Evolutionary conservation across 768 basidiomycete genomes (phyloP).

Genomic region (Auricularia sp.): DNA sequence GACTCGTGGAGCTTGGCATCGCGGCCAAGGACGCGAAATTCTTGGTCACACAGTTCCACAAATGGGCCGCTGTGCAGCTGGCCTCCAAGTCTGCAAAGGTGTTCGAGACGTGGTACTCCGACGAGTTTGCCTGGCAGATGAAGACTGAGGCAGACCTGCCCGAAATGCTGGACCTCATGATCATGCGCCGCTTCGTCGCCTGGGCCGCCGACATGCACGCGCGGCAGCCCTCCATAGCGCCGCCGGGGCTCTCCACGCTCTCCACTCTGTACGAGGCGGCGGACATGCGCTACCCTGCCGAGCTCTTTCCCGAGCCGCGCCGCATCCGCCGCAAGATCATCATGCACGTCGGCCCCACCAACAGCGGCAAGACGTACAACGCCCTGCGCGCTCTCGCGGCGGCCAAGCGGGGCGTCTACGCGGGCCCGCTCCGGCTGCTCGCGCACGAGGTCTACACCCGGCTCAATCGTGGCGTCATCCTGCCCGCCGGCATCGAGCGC

Average conservation of each 20-base stretch:
- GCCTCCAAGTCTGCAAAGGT: not conserved
- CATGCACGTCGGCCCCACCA: constrained; percentile 96
- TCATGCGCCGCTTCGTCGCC: not conserved
- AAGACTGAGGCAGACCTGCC: not conserved
- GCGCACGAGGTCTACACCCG: constrained; percentile 93
- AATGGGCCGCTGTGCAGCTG: not conserved
- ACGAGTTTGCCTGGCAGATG: not conserved
- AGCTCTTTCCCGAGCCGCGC: constrained; percentile 36
- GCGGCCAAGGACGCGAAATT: not conserved
- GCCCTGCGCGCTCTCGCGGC: constrained; percentile 82
- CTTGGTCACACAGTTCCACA: not conserved
- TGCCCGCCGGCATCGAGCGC: constrained; percentile 52
- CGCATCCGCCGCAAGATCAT: constrained; percentile 63
- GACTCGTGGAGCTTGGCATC: not conserved
- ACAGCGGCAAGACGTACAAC: constrained; percentile 93
- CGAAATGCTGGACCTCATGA: not conserved
- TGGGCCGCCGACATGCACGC: not conserved
- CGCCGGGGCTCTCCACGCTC: not conserved
- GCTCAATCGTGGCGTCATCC: constrained; percentile 82
- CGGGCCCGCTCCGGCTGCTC: constrained; percentile 83
- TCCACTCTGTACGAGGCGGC: constrained; percentile 3
- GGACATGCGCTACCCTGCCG: constrained; percentile 12
- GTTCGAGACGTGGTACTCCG: not conserved
- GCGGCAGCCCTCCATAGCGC: no score
- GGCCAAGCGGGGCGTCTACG: constrained; percentile 67